phyloP scores from a whole-genome alignment of 495 filamentous ascomycete species.

The Haplographium delicatum region DNA sequence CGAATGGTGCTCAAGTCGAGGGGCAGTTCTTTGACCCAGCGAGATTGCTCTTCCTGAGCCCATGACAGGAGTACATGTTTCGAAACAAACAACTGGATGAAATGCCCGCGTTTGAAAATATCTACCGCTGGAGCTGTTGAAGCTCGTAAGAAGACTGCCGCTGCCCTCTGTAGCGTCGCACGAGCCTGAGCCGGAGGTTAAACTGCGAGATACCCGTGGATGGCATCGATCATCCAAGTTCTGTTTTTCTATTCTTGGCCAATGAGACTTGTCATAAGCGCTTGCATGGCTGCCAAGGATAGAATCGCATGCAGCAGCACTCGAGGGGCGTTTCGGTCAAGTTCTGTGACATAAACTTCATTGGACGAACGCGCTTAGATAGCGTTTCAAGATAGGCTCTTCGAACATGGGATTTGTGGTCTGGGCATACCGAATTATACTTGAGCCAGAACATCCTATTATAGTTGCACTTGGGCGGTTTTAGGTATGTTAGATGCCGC shows the following conservation, averaged over 20 bases:
- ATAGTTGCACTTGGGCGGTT: neutral
- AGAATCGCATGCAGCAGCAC: constrained; percentile 3
- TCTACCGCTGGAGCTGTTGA: constrained; percentile 10
- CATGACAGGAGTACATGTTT: constrained; percentile 6
- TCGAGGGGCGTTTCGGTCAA: constrained; percentile 8
- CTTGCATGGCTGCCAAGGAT: constrained; percentile 18
- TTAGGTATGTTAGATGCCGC: too few relatives aligned
- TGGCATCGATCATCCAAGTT: constrained; percentile 12
- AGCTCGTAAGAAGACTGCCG: constrained; percentile 11
- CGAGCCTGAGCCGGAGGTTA: neutral
- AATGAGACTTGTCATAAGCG: constrained; percentile 16
- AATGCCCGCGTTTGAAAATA: neutral
- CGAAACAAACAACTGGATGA: constrained; percentile 14
- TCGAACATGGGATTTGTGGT: neutral
- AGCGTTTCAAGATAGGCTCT: constrained; percentile 19
- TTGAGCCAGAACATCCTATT: neutral
- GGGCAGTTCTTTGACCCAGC: constrained; percentile 10
- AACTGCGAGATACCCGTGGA: neutral
- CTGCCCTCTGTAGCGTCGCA: constrained; percentile 5
- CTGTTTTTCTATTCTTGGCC: constrained; percentile 6
- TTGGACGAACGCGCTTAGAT: constrained; percentile 20
- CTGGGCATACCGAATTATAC: neutral
- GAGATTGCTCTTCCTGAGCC: constrained; percentile 6
- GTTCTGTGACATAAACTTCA: neutral
- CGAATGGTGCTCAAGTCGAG: constrained; percentile 14